Conservation (phyloP, 768 basidiomycete species). For the Rhodotorula paludigena region DNA sequence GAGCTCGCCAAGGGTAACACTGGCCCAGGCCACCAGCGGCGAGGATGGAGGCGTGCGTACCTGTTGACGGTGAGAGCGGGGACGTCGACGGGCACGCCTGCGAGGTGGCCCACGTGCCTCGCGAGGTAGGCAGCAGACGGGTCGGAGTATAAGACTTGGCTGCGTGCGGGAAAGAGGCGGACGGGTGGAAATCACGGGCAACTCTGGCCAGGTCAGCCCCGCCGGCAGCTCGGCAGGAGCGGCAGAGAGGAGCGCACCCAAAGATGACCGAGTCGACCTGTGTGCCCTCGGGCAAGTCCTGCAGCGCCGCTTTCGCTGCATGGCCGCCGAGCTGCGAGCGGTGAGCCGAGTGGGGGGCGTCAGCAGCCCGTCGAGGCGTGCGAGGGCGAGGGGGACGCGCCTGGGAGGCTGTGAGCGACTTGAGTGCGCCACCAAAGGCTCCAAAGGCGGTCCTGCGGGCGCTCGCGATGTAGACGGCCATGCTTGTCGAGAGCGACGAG, state of each 20-base stretch:
- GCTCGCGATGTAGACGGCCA: slow-evolving; percentile 34
- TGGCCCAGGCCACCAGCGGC: too few relatives aligned
- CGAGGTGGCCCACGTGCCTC: slow-evolving; percentile 49
- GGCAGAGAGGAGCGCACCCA: slow-evolving; percentile 44
- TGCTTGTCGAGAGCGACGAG: too few relatives aligned
- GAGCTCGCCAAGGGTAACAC: too few relatives aligned
- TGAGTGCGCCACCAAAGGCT: slow-evolving; percentile 48
- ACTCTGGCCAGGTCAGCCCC: neutral
- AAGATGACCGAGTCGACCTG: slow-evolving; percentile 50
- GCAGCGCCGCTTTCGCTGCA: slow-evolving; percentile 49
- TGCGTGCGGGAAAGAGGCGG: slow-evolving; percentile 14
- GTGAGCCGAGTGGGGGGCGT: neutral
- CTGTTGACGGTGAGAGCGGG: slow-evolving; percentile 50
- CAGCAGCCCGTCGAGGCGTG: neutral
- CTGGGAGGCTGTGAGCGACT: slow-evolving; percentile 27
- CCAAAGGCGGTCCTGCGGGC: slow-evolving; percentile 49
- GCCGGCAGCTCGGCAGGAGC: neutral
- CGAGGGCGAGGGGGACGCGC: neutral
- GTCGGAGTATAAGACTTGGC: slow-evolving; percentile 48
- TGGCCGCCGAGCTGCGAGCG: slow-evolving; percentile 46
- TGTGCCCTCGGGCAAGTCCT: slow-evolving; percentile 46
- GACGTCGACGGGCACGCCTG: slow-evolving; percentile 45
- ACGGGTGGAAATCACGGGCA: neutral
- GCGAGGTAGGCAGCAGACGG: slow-evolving; percentile 49
- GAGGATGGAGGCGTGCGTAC: slow-evolving; percentile 39